Evolutionary conservation across 768 basidiomycete species (phyloP).

Genomic region (Boletus reticulatus): DNA sequence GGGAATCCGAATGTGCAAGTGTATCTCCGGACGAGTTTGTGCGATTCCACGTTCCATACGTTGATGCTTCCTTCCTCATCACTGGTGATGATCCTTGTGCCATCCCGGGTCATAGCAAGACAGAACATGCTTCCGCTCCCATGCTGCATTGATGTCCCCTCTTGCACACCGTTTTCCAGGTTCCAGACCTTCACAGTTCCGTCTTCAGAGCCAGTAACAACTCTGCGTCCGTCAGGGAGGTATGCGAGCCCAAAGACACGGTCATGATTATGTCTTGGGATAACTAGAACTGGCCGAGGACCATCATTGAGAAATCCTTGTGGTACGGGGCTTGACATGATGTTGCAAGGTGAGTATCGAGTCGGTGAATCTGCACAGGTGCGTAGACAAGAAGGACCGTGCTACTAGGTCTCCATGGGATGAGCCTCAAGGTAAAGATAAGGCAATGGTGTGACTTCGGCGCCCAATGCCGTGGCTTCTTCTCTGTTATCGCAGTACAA

Average conservation of each 20-base stretch:
- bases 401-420: no score
- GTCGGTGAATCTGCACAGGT: no score
- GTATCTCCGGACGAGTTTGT: neutral
- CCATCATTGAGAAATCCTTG: no score
- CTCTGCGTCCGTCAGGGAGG: neutral
- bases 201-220: neutral
- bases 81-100: neutral
- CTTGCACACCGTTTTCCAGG: neutral
- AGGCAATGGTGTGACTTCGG: no score
- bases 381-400: no score
- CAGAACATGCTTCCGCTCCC: rapidly evolving
- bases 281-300: no score
- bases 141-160: neutral
- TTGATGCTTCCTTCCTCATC: neutral
- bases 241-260: neutral
- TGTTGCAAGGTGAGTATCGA: no score
- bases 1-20: rapidly evolving
- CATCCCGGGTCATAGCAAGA: neutral
- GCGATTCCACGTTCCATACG: neutral
- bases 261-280: no score
- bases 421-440: no score
- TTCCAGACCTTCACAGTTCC: neutral
- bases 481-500: no score
- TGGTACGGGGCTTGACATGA: no score
- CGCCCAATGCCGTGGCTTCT: no score